Percentiles rank a stretch among this genome's conserved stretches.
These are phyloP conservation scores for Spizellomyces punctatus DNA, from an alignment of 192 early-diverging fungal species.

Conservation along the genomic window DNA sequence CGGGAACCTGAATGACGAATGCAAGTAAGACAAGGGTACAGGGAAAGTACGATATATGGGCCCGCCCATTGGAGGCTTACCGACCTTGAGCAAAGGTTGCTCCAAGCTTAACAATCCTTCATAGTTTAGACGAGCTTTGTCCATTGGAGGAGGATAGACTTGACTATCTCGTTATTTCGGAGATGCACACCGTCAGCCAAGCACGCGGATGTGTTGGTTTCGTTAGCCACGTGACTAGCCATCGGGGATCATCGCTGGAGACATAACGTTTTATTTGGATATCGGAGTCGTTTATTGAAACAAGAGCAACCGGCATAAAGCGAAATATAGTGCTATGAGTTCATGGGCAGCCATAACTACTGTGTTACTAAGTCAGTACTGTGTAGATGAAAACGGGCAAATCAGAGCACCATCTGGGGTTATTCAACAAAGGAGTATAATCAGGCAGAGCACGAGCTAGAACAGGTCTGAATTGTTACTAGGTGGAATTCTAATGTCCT, in stretches of 20 bases:
- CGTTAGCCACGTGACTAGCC: not conserved
- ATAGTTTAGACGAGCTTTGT: conserved; percentile 36
- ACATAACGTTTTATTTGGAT: too few relatives aligned
- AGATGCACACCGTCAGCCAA: not conserved
- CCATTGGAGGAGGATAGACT: conserved; percentile 12
- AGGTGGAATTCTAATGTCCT: too few relatives aligned
- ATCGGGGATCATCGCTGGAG: not conserved
- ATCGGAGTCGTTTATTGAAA: not conserved
- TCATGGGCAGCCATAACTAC: too few relatives aligned
- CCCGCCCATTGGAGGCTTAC: not conserved
- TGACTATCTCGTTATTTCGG: conserved; percentile 4
- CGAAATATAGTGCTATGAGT: not conserved
- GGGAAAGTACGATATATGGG: not conserved
- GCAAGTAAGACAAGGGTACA: not conserved
- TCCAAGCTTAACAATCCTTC: conserved; percentile 85
- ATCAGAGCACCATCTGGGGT: too few relatives aligned
- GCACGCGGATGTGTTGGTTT: not conserved
- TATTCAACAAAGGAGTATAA: too few relatives aligned
- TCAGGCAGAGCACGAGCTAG: too few relatives aligned
- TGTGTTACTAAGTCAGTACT: too few relatives aligned
- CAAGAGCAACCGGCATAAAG: not conserved
- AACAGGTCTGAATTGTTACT: too few relatives aligned
- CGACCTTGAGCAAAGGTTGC: conserved; percentile 91
- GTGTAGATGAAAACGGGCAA: too few relatives aligned
- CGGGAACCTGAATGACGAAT: conserved; percentile 64